Evolutionary conservation across 2,329 filamentous ascomycete species (phyloP), one percentile per base, ranked within the genome.

Genomic region (Lasiodiplodia gonubiensis): DNA sequence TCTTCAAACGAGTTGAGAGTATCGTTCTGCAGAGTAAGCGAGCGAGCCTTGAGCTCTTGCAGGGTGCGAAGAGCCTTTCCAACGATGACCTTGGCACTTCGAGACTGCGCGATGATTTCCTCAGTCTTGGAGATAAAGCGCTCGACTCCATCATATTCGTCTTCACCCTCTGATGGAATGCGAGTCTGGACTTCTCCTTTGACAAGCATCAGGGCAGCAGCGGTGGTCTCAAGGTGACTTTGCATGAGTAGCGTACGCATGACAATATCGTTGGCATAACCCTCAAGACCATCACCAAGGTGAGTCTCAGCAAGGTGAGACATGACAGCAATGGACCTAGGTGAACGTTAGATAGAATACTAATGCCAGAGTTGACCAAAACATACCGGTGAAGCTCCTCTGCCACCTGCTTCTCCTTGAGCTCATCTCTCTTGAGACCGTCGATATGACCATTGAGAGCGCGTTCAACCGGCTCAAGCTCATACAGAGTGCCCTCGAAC

Each of bases 371-470:
- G 64, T 23, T 10, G 48, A 46, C 25, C 71, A 69, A 25, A 30
- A 57, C 57, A 49, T 57, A 67, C 65, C 81, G 88, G 73, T 94
- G 90, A 46, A 98, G 83, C 75, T 97, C 92, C 27, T 88, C 88
- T 0, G 92, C 89, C 74, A 93, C 93, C 73, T 92, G 90, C 77
- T 90, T 88, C 79, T 94, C 91, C 78, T 93, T 93, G 59, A 98
- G 82, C 67, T 97, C 93, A 72, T 97, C 93, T 64, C 89, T 89
- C 70, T 93, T 90, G 66, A 97, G 78, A 6, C 88, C 88, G 70
- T 97, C 94, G 67, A 98, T 92, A 88, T 93, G 97, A 66, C 86
- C 87, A 74, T 97, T 97, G 60, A 98, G 81, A 0, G 92, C 92
- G 67, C 93, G 87, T 80, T 99, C 95, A 12, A 98, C 92, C 0